These are phyloP conservation scores for Wickerhamomyces subpelliculosus DNA, from an alignment of 805 yeast genomes.

Conservation along the genomic window DNA sequence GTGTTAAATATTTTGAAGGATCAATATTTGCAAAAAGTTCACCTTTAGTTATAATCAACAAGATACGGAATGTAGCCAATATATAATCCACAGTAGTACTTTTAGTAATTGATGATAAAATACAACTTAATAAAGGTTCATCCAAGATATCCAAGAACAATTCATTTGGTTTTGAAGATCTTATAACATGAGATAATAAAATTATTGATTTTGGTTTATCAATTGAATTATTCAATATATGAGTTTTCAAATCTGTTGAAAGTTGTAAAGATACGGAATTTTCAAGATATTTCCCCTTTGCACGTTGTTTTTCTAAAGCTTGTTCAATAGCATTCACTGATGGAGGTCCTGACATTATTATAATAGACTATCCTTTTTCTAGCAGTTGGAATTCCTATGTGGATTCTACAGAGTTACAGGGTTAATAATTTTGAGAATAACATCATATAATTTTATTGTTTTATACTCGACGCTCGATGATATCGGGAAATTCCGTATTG, in stretches of 20 bases:
- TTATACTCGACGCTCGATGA: too few relatives aligned
- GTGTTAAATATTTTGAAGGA: conserved; percentile 9
- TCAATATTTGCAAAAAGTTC: conserved; percentile 13
- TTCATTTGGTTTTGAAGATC: conserved; percentile 34
- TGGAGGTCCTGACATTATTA: conserved; percentile 2
- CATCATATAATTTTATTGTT: too few relatives aligned
- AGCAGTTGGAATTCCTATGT: too few relatives aligned
- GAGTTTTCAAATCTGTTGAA: conserved; percentile 27
- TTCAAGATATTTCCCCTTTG: conserved; percentile 12
- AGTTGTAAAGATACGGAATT: conserved; percentile 12
- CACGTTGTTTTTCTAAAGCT: conserved; percentile 11
- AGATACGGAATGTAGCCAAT: conserved; percentile 36
- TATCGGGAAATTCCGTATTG: too few relatives aligned
- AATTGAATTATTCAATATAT: conserved; percentile 37
- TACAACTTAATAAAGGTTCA: conserved; percentile 30
- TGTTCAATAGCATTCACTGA: conserved; percentile 14
- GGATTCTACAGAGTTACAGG: too few relatives aligned
- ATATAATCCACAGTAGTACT: conserved; percentile 39
- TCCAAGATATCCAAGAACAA: conserved; percentile 31
- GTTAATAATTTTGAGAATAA: too few relatives aligned
- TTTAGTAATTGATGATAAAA: conserved; percentile 34
- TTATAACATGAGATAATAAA: conserved; percentile 46
- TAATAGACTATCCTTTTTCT: too few relatives aligned
- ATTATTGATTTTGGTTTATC: conserved; percentile 47
- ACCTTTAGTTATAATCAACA: conserved; percentile 16